phyloP scores from a whole-genome alignment of 768 basidiomycete genomes.

The Calocera viscosa region DNA sequence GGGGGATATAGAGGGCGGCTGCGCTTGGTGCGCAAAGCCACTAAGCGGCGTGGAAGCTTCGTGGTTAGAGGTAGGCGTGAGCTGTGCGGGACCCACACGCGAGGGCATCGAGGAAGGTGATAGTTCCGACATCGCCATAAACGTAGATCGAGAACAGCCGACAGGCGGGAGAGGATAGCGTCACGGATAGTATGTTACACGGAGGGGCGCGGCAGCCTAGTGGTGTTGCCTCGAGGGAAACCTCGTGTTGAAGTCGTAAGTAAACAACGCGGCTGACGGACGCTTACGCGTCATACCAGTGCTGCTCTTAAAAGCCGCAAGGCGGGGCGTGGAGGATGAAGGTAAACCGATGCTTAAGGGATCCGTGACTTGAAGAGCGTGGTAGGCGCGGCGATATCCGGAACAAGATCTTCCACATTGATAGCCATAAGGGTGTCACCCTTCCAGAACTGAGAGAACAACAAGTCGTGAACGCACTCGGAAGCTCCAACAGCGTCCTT shows the following conservation, averaged over 20 bases:
- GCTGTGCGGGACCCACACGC: constrained; percentile 7
- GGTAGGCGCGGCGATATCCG: constrained; percentile 8
- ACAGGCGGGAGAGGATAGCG: neutral
- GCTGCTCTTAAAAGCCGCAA: constrained; percentile 8
- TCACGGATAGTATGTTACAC: neutral
- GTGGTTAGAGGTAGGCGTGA: constrained; percentile 8
- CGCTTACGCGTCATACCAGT: constrained; percentile 9
- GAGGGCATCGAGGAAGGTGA: constrained; percentile 5
- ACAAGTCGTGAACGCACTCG: constrained; percentile 5
- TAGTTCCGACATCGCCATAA: constrained; percentile 4
- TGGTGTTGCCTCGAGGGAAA: constrained; percentile 7
- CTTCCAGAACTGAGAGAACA: constrained; percentile 8
- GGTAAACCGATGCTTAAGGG: constrained; percentile 2
- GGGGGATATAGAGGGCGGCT: constrained; percentile 3
- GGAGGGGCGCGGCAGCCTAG: constrained; percentile 6
- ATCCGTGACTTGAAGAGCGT: constrained; percentile 4
- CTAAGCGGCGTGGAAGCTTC: constrained; percentile 6
- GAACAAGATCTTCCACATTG: constrained; percentile 9
- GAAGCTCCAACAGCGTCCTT: constrained; percentile 6
- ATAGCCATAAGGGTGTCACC: constrained; percentile 8
- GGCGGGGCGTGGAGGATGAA: constrained; percentile 4
- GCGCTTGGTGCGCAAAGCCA: neutral
- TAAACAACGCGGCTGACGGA: constrained; percentile 9
- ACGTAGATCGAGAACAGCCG: neutral
- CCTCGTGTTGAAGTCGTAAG: constrained; percentile 8